A percentile compares a stretch with the other conserved stretches of the same genome.
phyloP scores from a whole-genome alignment of 2,329 filamentous ascomycete species.

The Myriangium duriaei region DNA sequence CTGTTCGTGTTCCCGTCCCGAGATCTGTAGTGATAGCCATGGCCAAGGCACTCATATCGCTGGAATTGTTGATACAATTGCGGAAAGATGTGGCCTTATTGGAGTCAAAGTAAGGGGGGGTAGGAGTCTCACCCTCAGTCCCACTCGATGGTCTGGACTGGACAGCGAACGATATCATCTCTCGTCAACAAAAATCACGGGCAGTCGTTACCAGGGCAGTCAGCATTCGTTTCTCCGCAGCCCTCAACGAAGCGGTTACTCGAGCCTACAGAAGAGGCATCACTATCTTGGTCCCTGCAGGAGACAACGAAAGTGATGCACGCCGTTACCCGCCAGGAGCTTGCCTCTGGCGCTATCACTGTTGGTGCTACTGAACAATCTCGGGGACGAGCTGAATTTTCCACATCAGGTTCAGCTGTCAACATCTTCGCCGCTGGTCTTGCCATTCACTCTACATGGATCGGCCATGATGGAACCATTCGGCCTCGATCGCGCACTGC shows the following conservation, averaged over 20 bases:
- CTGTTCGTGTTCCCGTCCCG: no score
- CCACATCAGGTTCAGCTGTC: slow-evolving; percentile 27
- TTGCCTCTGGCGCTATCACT: slow-evolving; percentile 23
- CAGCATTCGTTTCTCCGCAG: slow-evolving; percentile 32
- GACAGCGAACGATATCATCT: slow-evolving; percentile 24
- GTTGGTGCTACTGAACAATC: slow-evolving; percentile 23
- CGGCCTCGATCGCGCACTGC: slow-evolving; percentile 44
- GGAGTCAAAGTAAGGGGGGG: slow-evolving; percentile 44
- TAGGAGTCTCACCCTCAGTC: slow-evolving; percentile 35
- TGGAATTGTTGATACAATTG: slow-evolving; percentile 49
- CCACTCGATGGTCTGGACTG: slow-evolving; percentile 50
- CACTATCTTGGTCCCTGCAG: slow-evolving; percentile 43
- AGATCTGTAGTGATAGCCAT: no score
- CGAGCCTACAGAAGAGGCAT: slow-evolving; percentile 36
- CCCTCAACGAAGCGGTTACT: slow-evolving; percentile 40
- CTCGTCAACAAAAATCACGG: slow-evolving; percentile 19
- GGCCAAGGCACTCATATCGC: slow-evolving; percentile 54
- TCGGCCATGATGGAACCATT: slow-evolving; percentile 31
- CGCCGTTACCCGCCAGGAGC: slow-evolving; percentile 20
- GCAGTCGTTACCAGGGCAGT: slow-evolving; percentile 46
- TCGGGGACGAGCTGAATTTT: slow-evolving; percentile 26
- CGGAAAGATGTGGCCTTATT: slow-evolving; percentile 43
- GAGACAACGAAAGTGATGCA: slow-evolving; percentile 33
- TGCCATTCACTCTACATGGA: slow-evolving; percentile 34
- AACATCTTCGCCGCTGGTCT: slow-evolving; percentile 28